Conservation (phyloP, 768 basidiomycete species). For the Erythrobasidium yunnanense region DNA sequence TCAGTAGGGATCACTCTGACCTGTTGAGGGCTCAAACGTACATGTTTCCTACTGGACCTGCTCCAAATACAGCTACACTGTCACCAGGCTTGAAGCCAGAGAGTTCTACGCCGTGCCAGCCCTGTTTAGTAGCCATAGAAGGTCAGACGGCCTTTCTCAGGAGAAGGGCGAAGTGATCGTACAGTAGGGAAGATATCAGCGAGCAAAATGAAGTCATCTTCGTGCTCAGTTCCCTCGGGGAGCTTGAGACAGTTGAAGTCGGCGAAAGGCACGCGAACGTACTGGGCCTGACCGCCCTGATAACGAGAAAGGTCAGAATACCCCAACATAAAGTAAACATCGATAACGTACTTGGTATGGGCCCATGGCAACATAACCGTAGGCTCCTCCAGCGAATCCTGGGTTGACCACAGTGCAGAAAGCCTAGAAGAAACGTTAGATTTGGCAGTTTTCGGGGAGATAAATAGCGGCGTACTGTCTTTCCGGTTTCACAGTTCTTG, state of each 20-base stretch:
- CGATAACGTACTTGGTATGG: constrained; percentile 43
- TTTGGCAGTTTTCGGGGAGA: too few relatives aligned
- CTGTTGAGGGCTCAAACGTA: too few relatives aligned
- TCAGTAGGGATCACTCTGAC: too few relatives aligned
- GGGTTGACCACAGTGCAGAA: constrained; percentile 55
- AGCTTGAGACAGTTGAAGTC: constrained; percentile 52
- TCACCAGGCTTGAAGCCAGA: constrained; percentile 43
- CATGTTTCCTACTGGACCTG: constrained; percentile 38
- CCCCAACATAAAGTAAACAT: not conserved
- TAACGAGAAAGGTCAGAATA: constrained; percentile 37
- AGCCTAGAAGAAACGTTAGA: too few relatives aligned
- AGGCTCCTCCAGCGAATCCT: constrained; percentile 39
- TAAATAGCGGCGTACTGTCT: too few relatives aligned
- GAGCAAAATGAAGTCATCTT: constrained; percentile 48
- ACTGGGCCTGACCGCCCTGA: constrained; percentile 46
- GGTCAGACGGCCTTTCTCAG: too few relatives aligned
- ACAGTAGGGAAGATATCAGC: constrained; percentile 25
- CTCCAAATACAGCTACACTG: constrained; percentile 50
- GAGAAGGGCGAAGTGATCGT: too few relatives aligned
- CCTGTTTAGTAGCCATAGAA: too few relatives aligned
- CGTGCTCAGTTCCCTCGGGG: constrained; percentile 50
- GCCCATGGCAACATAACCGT: constrained; percentile 52
- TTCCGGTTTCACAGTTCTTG: constrained; percentile 50
- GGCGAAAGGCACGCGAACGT: constrained; percentile 51
- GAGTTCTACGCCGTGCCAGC: constrained; percentile 27